phyloP scores from a whole-genome alignment of 2,329 filamentous ascomycete species.

The Cordyceps pruinosa region DNA sequence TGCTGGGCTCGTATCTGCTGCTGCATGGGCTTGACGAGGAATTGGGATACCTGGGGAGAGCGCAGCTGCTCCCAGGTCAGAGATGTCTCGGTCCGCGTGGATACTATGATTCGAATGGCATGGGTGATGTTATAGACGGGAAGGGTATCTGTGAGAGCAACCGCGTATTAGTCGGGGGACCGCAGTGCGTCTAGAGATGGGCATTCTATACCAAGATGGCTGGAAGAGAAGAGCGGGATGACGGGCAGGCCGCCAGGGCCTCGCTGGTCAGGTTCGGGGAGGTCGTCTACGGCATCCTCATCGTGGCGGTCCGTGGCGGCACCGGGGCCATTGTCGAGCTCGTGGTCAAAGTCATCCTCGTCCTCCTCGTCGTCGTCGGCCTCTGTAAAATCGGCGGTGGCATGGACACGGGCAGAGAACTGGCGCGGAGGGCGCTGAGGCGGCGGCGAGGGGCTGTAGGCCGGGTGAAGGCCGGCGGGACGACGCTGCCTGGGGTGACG shows the following conservation, averaged over 20 bases:
- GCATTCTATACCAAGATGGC: slow-evolving; percentile 58
- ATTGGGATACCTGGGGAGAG: slow-evolving; percentile 93
- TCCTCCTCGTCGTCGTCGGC: slow-evolving; percentile 50
- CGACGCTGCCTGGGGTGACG: slow-evolving; percentile 27
- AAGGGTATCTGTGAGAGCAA: slow-evolving; percentile 58
- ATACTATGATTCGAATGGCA: slow-evolving; percentile 76
- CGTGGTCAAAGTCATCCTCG: slow-evolving; percentile 29
- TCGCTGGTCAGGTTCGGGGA: slow-evolving; percentile 22
- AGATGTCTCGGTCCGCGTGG: slow-evolving; percentile 82
- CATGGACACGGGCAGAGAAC: slow-evolving; percentile 35
- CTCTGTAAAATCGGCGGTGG: slow-evolving; percentile 59
- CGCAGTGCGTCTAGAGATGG: not conserved
- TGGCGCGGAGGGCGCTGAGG: slow-evolving; percentile 22
- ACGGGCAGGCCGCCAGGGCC: slow-evolving; percentile 30
- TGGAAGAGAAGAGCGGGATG: slow-evolving; percentile 73
- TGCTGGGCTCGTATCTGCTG: slow-evolving; percentile 77
- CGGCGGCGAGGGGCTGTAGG: slow-evolving; percentile 25
- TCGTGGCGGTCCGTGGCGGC: slow-evolving; percentile 40
- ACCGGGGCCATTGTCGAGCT: slow-evolving; percentile 41
- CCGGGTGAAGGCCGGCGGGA: slow-evolving; percentile 21
- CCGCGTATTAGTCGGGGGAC: slow-evolving; percentile 18
- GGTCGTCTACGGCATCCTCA: slow-evolving; percentile 37
- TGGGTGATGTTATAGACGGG: slow-evolving; percentile 90
- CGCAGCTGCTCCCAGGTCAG: slow-evolving; percentile 91
- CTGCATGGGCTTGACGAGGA: slow-evolving; percentile 91